Percentiles rank a stretch among this genome's conserved stretches.
phyloP scores from a whole-genome alignment of 1,284 basidiomycete genomes.

The Pseudozyma tsukubaensis region DNA sequence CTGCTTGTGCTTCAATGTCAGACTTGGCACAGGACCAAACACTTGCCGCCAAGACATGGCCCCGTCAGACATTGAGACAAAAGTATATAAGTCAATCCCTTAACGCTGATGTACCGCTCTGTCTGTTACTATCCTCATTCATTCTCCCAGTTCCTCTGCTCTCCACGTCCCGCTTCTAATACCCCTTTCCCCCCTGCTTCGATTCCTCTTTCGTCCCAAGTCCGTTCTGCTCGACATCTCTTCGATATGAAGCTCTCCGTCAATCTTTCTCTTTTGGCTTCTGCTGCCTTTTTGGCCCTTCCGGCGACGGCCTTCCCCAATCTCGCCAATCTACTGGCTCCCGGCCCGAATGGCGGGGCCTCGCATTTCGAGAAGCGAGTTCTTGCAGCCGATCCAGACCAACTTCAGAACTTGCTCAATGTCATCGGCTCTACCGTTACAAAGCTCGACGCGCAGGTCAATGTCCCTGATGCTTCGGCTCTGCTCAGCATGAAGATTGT shows the following conservation, averaged over 20 bases:
- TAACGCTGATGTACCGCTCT: no score
- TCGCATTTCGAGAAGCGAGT: constrained; percentile 30
- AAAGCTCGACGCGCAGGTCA: constrained; percentile 8
- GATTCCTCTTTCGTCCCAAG: not conserved
- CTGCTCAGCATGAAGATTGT: constrained; percentile 15
- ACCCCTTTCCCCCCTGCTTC: not conserved
- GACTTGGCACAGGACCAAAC: no score
- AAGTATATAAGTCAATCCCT: no score
- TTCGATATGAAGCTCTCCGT: constrained; percentile 19
- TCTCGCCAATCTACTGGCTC: constrained; percentile 17
- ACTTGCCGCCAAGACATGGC: no score
- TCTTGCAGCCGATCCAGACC: constrained; percentile 5
- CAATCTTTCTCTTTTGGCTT: constrained; percentile 9
- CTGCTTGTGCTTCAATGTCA: no score
- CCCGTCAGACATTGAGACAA: no score
- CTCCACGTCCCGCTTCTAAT: not conserved
- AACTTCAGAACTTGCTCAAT: constrained; percentile 9
- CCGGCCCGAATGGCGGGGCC: constrained; percentile 20
- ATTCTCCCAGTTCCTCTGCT: not conserved
- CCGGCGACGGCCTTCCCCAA: constrained; percentile 23
- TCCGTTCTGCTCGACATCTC: not conserved
- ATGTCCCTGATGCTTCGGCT: not conserved
- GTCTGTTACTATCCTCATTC: not conserved
- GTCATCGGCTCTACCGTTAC: constrained; percentile 10
- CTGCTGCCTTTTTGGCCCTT: constrained; percentile 5